Conservation (phyloP, 495 filamentous ascomycete species). For the Letharia columbiana region DNA sequence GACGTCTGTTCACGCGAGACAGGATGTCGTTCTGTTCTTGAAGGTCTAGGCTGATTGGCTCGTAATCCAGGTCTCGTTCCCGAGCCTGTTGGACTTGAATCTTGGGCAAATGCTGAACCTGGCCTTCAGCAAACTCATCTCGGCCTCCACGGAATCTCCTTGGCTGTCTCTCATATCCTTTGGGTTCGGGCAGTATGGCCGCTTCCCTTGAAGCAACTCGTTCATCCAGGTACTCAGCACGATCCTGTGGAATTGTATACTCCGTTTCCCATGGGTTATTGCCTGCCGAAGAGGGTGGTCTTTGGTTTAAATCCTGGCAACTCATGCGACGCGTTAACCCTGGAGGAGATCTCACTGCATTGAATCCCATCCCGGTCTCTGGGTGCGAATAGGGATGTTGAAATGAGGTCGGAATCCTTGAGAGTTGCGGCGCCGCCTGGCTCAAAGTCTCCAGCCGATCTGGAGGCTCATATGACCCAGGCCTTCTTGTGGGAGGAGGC, state of each 20-base stretch:
- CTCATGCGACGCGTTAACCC: conserved; percentile 10
- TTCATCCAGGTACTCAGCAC: conserved; percentile 8
- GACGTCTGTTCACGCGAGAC: conserved; percentile 67
- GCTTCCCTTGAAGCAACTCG: conserved; percentile 15
- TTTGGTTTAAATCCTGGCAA: conserved; percentile 5
- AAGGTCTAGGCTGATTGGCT: conserved; percentile 72
- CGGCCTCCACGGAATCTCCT: conserved; percentile 32
- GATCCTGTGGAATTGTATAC: conserved; percentile 14
- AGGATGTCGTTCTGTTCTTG: conserved; percentile 78
- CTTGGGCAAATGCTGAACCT: conserved; percentile 65
- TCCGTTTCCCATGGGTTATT: conserved; percentile 14
- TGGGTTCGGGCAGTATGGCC: conserved; percentile 7
- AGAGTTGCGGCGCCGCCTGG: neutral
- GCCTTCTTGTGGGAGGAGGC: neutral
- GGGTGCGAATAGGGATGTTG: conserved; percentile 10
- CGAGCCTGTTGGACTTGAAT: conserved; percentile 61
- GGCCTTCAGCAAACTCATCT: conserved; percentile 75
- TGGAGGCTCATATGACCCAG: conserved; percentile 6
- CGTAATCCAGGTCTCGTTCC: conserved; percentile 68
- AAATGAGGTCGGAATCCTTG: conserved; percentile 6
- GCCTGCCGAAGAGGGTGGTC: conserved; percentile 6
- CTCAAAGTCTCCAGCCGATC: conserved; percentile 1
- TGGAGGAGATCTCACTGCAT: neutral
- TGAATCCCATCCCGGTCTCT: neutral
- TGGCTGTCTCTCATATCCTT: conserved; percentile 15